These are phyloP conservation scores for Gossypium turneri DNA, from an alignment of 345 rosid genomes.

Conservation along the genomic window DNA sequence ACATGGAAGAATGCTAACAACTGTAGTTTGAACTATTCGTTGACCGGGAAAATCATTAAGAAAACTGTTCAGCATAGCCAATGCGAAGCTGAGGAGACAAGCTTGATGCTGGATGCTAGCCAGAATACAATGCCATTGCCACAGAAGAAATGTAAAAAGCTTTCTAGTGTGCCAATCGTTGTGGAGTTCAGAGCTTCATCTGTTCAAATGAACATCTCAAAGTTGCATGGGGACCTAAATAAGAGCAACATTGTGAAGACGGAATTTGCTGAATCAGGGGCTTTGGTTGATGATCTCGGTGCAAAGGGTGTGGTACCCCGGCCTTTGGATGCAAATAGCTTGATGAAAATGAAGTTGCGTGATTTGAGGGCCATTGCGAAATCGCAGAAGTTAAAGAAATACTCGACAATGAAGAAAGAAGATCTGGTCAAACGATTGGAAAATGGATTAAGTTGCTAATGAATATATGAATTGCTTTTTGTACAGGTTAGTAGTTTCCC, in stretches of 20 bases:
- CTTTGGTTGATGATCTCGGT: slow-evolving; percentile 23
- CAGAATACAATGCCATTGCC: slow-evolving; percentile 14
- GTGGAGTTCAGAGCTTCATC: slow-evolving; percentile 22
- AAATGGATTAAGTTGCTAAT: slow-evolving; percentile 21
- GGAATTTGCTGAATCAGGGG: slow-evolving; percentile 13
- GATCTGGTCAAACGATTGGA: slow-evolving; percentile 42
- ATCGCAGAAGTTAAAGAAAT: slow-evolving; percentile 36
- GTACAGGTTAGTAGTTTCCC: slow-evolving; percentile 25
- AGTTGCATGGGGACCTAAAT: slow-evolving; percentile 20
- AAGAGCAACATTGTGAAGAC: slow-evolving; percentile 12
- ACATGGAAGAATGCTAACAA: slow-evolving; percentile 17
- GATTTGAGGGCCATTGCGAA: slow-evolving; percentile 57
- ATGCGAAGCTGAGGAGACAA: slow-evolving; percentile 23
- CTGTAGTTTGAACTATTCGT: slow-evolving; percentile 22
- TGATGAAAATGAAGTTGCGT: slow-evolving; percentile 40
- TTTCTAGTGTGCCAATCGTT: slow-evolving; percentile 12
- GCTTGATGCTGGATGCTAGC: slow-evolving; percentile 10
- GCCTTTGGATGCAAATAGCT: slow-evolving; percentile 18
- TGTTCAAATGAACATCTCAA: slow-evolving; percentile 20
- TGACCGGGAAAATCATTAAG: slow-evolving; percentile 26
- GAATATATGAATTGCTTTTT: slow-evolving; percentile 5
- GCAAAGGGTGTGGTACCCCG: slow-evolving; percentile 6
- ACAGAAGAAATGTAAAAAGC: slow-evolving; percentile 24
- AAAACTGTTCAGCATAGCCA: slow-evolving; percentile 16
- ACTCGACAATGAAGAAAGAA: slow-evolving; percentile 41